Evolutionary conservation across 352 stramenopile species (phyloP).

Genomic region (Halophytophthora batemanensis): DNA sequence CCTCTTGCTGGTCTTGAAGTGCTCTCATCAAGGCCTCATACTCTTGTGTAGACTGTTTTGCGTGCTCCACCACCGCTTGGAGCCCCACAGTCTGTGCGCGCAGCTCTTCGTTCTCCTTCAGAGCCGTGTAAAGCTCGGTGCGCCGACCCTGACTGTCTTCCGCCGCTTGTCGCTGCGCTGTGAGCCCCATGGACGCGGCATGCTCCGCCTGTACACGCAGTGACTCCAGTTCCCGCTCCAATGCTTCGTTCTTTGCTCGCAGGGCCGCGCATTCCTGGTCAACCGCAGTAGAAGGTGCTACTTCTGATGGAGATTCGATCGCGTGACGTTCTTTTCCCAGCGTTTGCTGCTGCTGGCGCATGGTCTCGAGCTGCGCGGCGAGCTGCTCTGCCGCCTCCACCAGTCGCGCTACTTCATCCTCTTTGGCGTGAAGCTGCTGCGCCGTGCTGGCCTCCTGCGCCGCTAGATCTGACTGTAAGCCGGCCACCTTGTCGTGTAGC

Average conservation of each 20-base stretch:
- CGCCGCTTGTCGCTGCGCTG: constrained; percentile 31
- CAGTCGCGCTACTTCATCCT: constrained; percentile 25
- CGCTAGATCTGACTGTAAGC: constrained; percentile 29
- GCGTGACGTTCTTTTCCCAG: constrained; percentile 1
- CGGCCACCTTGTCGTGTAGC: constrained; percentile 55
- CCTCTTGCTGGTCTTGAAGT: constrained; percentile 51
- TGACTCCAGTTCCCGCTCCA: constrained; percentile 35
- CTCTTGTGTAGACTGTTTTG: constrained; percentile 35
- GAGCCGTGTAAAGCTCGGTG: constrained; percentile 55
- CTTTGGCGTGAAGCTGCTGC: constrained; percentile 18
- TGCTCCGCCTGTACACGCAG: constrained; percentile 30
- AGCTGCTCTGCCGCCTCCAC: constrained; percentile 13
- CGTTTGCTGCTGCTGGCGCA: constrained; percentile 3
- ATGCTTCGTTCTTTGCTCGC: constrained; percentile 32
- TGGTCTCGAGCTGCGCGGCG: constrained; percentile 10
- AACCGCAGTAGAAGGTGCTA: not conserved
- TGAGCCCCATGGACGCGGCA: constrained; percentile 32
- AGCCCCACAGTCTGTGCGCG: constrained; percentile 34
- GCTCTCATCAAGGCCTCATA: constrained; percentile 38
- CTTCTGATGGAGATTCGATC: not conserved
- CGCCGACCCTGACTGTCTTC: constrained; percentile 47
- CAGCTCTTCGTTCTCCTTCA: constrained; percentile 70
- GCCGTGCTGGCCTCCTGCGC: constrained; percentile 9
- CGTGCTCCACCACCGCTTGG: constrained; percentile 33
- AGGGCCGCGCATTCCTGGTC: constrained; percentile 22